These are phyloP conservation scores for Colletotrichum chrysophilum DNA, from an alignment of 2,329 filamentous ascomycete species.

Conservation along the genomic window DNA sequence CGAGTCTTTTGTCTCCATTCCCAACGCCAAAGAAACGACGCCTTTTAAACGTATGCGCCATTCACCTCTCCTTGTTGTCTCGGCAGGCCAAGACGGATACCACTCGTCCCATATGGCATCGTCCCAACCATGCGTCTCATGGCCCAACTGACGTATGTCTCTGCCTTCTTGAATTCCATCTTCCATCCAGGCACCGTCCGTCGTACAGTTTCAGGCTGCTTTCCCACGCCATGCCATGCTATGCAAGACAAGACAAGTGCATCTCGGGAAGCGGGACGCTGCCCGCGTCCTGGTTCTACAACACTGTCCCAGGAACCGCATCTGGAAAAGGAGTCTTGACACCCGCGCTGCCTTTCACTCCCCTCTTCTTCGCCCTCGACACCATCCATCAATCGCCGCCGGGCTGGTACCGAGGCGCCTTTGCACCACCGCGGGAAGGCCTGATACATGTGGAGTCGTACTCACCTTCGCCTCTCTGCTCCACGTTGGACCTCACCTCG, in stretches of 20 bases:
- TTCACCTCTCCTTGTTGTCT: neutral
- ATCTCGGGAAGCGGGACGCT: neutral
- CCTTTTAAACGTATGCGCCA: neutral
- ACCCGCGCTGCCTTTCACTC: neutral
- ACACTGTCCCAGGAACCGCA: neutral
- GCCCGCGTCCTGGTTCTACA: neutral
- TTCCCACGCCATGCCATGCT: neutral
- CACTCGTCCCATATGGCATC: neutral
- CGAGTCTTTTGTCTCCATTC: neutral
- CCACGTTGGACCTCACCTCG: neutral
- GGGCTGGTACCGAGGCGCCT: neutral
- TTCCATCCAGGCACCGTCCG: neutral
- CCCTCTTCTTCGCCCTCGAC: neutral
- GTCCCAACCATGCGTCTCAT: neutral
- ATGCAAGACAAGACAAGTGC: neutral
- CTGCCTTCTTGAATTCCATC: neutral
- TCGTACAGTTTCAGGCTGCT: constrained; percentile 3
- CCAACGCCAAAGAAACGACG: neutral
- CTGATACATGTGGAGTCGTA: neutral
- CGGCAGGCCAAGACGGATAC: neutral
- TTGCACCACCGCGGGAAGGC: neutral
- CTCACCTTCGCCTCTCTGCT: neutral
- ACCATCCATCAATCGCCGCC: neutral
- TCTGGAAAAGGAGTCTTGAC: neutral
- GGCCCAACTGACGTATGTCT: neutral